Base-by-base conservation (phyloP, 208 protist genomes). In the Vickermania spadyakhi region DNA sequence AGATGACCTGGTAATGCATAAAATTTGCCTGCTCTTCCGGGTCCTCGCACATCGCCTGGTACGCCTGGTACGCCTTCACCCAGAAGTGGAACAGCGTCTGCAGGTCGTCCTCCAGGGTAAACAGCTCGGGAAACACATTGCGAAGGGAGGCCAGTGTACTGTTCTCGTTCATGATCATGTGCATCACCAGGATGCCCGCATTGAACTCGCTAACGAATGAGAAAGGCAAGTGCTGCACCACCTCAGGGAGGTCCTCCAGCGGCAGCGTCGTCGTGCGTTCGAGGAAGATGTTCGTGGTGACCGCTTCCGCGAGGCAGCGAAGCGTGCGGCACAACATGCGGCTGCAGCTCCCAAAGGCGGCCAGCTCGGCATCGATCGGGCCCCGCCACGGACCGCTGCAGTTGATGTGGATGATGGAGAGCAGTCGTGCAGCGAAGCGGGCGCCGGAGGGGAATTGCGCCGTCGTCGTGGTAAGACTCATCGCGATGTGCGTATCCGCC, bases 391-490 rank as follows among this genome's bases (percentile, higher is more conserved):
- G 55, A 14, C 60, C 61, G 14, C 65, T 64, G 26, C 83, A 56
- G 75, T 90, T 91, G 25, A 89, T 62, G 28, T 75, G 88, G 41
- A 94, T 81, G 62, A 94, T 84, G 14, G 88, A 94, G 13, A 94
- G 64, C 59, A 84, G 65, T 13, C 88, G 79, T n/a, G 80, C 72
- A 5, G 88, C 88, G 42, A 91, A 86, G 28, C 72, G 78, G 26
- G 83, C 70, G 30, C 71, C 75, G 42, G 50, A 18, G 18, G 58
- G 66, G 52, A 59, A 75, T 27, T 21, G 62, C 25, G 36, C 56
- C 53, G 62, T 31, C 2, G 45, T 31, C 13, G 31, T 5, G 11
- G 25, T 1, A 36, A 56, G 31, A 50, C 14, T 1, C 26, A 62
- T 1, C 42, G 62, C 31, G 41, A 91, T 70, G 31, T 61, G 66